A percentile compares a stretch with the other conserved stretches of the same genome.
Evolutionary conservation across 1,284 basidiomycete species (phyloP).

Genomic region (Ganoderma sinense): DNA sequence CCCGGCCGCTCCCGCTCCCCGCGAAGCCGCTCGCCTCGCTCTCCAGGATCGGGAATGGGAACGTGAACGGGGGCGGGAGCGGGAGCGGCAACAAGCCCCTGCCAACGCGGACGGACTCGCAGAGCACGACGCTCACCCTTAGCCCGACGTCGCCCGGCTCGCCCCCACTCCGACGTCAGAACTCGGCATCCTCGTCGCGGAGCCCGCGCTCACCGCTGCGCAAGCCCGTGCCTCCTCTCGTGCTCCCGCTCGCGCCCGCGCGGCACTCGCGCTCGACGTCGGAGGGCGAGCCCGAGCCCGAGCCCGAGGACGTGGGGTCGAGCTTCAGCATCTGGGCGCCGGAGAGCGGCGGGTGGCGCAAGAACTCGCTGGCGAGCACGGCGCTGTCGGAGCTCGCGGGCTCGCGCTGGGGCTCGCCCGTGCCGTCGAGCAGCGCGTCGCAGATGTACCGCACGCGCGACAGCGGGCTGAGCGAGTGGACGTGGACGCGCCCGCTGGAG

Average conservation of each 20-base stretch:
- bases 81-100: neutral
- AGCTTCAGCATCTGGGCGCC: slow-evolving; percentile 18
- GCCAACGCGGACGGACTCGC: neutral
- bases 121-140: neutral
- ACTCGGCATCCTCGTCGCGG: slow-evolving; percentile 1
- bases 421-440: slow-evolving; percentile 13
- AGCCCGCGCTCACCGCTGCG: neutral
- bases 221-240: slow-evolving; percentile 4
- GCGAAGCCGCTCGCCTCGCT: neutral
- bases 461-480: slow-evolving; percentile 19
- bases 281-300: no score
- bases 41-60: neutral
- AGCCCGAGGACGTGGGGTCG: slow-evolving; percentile 13
- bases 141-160: neutral
- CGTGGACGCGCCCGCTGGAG: slow-evolving; percentile 11
- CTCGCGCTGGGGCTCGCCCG: slow-evolving; percentile 20
- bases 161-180: neutral
- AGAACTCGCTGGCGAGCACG: slow-evolving; percentile 9
- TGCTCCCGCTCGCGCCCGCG: neutral
- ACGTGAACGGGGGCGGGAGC: no score
- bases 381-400: slow-evolving; percentile 14
- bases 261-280: neutral
- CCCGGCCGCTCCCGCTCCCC: neutral
- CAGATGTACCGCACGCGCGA: slow-evolving; percentile 27
- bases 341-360: slow-evolving; percentile 4